A percentile compares a stretch with the other conserved stretches of the same genome.
These are phyloP conservation scores for Pascua guehoae DNA, from an alignment of 1,284 basidiomycete genomes.

Conservation along the genomic window DNA sequence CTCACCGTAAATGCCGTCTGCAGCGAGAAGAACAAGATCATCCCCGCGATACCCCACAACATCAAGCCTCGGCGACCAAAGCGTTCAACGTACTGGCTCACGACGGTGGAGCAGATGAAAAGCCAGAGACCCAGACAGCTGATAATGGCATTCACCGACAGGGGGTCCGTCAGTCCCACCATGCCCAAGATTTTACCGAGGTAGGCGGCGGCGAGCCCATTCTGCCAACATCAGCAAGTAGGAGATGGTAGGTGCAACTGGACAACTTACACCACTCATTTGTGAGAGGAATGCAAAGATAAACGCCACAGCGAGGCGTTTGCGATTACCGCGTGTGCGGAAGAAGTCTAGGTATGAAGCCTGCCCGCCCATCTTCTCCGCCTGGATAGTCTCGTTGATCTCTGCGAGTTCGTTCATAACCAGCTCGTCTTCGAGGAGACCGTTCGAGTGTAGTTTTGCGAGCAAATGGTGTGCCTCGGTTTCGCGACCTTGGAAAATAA, in stretches of 20 bases:
- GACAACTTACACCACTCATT: constrained; percentile 37
- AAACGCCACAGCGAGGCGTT: constrained; percentile 52
- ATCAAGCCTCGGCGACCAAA: too few species aligned
- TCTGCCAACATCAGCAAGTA: constrained; percentile 50
- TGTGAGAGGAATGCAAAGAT: constrained; percentile 28
- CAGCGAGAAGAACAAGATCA: constrained; percentile 22
- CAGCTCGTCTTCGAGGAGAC: constrained; percentile 42
- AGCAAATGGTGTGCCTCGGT: constrained; percentile 33
- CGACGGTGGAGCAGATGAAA: too few species aligned
- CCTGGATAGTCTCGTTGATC: constrained; percentile 44
- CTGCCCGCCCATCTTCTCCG: constrained; percentile 24
- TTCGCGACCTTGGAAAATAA: constrained; percentile 23
- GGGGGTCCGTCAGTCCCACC: constrained; percentile 15
- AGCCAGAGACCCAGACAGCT: too few species aligned
- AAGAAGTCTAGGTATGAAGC: constrained; percentile 13
- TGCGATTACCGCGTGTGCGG: constrained; percentile 45
- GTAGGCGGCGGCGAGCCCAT: constrained; percentile 4
- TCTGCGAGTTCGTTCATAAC: constrained; percentile 48
- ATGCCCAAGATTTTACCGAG: constrained; percentile 10
- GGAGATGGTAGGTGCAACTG: not conserved
- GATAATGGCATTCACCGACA: constrained; percentile 55
- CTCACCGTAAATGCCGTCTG: constrained; percentile 5
- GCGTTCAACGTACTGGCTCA: too few species aligned
- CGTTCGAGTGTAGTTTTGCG: constrained; percentile 53
- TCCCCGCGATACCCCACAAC: too few species aligned